A percentile compares a stretch with the other conserved stretches of the same genome.
Conservation (phyloP, 306 rosid genomes). For the Ceratonia siliqua region DNA sequence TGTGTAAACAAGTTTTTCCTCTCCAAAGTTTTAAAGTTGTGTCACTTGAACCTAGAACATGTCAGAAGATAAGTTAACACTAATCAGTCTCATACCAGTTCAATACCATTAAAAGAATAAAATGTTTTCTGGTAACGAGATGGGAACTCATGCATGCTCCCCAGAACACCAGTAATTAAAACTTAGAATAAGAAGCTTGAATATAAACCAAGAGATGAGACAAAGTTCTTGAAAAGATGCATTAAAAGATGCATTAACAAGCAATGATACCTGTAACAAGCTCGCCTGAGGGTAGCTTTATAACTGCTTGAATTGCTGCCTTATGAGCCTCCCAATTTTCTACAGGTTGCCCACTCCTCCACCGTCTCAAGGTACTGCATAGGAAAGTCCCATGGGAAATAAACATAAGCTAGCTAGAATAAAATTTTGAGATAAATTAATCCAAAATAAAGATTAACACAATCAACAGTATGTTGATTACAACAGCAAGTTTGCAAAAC, state of each 20-base stretch:
- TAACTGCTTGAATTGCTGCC: slow-evolving; percentile 77
- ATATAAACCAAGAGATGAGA: slow-evolving; percentile 1
- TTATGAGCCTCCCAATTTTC: slow-evolving; percentile 93
- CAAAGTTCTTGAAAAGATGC: slow-evolving; percentile 11
- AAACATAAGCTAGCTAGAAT: not conserved
- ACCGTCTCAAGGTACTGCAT: slow-evolving; percentile 73
- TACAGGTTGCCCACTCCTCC: slow-evolving; percentile 71
- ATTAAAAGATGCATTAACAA: slow-evolving; percentile 25
- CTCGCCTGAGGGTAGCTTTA: slow-evolving; percentile 87
- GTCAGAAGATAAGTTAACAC: slow-evolving; percentile 30
- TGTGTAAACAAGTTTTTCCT: slow-evolving; percentile 74
- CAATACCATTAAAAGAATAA: slow-evolving; percentile 14
- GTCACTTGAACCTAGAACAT: slow-evolving; percentile 82
- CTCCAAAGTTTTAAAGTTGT: slow-evolving; percentile 85
- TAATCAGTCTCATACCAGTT: slow-evolving; percentile 10
- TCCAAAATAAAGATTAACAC: not conserved
- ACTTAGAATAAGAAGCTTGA: not conserved
- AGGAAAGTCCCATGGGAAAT: slow-evolving; percentile 28
- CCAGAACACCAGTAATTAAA: not conserved
- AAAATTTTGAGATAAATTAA: not conserved
- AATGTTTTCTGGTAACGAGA: slow-evolving; percentile 3
- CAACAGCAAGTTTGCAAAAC: not conserved
- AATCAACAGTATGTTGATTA: not conserved
- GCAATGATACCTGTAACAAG: slow-evolving; percentile 69
- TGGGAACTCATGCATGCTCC: not conserved